Evolutionary conservation across 176 grass and related monocot genomes (phyloP).

Genomic region (Carex scoparia): DNA sequence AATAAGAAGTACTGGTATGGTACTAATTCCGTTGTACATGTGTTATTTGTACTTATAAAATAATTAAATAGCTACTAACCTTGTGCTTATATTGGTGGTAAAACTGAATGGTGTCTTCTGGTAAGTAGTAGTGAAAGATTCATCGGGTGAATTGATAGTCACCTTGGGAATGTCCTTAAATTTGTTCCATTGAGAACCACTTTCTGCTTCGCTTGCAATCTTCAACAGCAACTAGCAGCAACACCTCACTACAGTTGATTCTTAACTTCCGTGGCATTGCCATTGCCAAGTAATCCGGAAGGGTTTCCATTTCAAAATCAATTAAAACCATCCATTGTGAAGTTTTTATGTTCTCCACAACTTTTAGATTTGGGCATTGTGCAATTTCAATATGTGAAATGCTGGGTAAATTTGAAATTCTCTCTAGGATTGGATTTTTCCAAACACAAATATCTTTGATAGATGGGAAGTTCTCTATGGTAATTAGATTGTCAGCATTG

Average conservation of each 20-base stretch:
- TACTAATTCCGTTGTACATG: no score
- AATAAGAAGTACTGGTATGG: no score
- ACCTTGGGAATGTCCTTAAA: background rate
- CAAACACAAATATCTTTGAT: background rate
- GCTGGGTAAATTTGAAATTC: background rate
- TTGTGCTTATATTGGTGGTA: no score
- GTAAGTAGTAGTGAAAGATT: no score
- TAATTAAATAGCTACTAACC: no score
- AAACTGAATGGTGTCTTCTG: no score
- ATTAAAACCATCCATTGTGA: background rate
- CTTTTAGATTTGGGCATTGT: background rate
- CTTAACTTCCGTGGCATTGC: background rate
- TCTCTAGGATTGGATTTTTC: background rate
- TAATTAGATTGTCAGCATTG: background rate
- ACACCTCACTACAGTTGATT: background rate
- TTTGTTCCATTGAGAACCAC: background rate
- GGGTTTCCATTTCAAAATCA: background rate
- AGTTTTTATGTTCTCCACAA: background rate
- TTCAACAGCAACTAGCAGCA: background rate
- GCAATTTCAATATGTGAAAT: background rate
- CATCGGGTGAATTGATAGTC: background rate
- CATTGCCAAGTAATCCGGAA: background rate
- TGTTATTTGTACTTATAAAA: no score
- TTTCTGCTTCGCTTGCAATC: background rate
- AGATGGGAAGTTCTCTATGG: background rate